phyloP scores from a whole-genome alignment of 768 basidiomycete genomes.

The Lactifluus subvellereus region DNA sequence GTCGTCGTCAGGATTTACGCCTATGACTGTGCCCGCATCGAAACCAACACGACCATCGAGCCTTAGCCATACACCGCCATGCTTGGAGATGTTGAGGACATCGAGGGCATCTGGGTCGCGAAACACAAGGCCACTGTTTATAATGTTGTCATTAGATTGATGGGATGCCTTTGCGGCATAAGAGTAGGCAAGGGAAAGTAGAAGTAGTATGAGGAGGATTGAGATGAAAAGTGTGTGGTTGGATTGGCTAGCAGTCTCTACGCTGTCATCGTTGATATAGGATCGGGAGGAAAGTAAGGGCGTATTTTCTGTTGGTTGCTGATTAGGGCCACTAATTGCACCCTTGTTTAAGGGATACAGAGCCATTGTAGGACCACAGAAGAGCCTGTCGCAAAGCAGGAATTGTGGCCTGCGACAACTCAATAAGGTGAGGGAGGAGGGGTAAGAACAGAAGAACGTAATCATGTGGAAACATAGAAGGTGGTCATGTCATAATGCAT shows the following conservation, averaged over 20 bases:
- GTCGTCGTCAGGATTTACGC: constrained; percentile 42
- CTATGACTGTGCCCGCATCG: constrained; percentile 59
- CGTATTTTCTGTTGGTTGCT: constrained; percentile 44
- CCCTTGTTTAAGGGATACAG: too few species aligned
- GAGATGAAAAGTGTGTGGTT: constrained; percentile 40
- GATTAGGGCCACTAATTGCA: constrained; percentile 30
- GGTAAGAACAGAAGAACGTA: too few species aligned
- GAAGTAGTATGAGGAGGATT: too few species aligned
- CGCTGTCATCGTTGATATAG: constrained; percentile 27
- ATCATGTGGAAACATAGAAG: too few species aligned
- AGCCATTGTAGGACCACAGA: too few species aligned
- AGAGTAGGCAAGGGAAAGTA: constrained; percentile 56
- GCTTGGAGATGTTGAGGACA: constrained; percentile 53
- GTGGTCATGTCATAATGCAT: too few species aligned
- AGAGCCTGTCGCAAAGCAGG: too few species aligned
- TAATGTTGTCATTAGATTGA: constrained; percentile 51
- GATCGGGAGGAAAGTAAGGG: too few species aligned
- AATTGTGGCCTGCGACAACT: too few species aligned
- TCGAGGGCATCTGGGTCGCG: constrained; percentile 57
- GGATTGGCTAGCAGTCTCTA: constrained; percentile 25
- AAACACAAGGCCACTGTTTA: constrained; percentile 50
- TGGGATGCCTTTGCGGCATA: constrained; percentile 54
- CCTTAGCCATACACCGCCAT: constrained; percentile 54
- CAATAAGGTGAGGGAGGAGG: too few species aligned
- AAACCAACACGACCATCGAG: constrained; percentile 56